Evolutionary conservation across 257 asterid genomes (phyloP), one percentile per base, ranked within the genome.

Genomic region (Parsonsia alboflavescens): DNA sequence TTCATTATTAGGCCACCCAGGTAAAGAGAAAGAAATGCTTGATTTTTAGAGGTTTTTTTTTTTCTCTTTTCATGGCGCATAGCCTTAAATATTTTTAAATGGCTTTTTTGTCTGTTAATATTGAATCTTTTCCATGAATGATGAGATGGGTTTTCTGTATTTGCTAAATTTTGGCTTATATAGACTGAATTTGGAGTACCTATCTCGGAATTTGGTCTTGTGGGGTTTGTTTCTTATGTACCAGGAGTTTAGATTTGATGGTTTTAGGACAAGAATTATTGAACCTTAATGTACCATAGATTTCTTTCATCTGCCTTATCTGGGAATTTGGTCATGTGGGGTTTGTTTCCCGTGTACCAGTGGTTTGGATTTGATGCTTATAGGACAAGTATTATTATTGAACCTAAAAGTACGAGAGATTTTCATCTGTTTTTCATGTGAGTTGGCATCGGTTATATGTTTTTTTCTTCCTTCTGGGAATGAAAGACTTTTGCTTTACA

Each of bases 1-100:
- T 90, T 95, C 87, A 92, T 95, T 73, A 92, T 95, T 83, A 82
- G 98, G 62, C 99, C 99, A 16, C 99, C 99, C 84, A 92, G 99
- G 99, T 91, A 65, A 79, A 52, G 62, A 39, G 70, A 49, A 74
- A 33, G 22, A 17, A 53, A 33, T 72, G 54, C 1, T 28, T 45
- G 26, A 62, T 71, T 63, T 50, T 50, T 33, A 33, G 65, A 52
- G 21, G n/a, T n/a, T n/a, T n/a, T n/a, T n/a, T n/a, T n/a, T 19
- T 26, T 76, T 22, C 46, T 28, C 39, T 58, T 64, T 19, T 11
- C 13, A 21, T 0, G 28, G 50, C 7, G 21, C 49, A 22, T 42
- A 46, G 39, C 78, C 44, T 39, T 15, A 58, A n/a, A 48, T 56
- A 65, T 68, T 72, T 62, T 53, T 22, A 41, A 5, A 65, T 54